Base-by-base conservation (phyloP, 2,329 filamentous ascomycete genomes). In the Colletotrichum phormii region DNA sequence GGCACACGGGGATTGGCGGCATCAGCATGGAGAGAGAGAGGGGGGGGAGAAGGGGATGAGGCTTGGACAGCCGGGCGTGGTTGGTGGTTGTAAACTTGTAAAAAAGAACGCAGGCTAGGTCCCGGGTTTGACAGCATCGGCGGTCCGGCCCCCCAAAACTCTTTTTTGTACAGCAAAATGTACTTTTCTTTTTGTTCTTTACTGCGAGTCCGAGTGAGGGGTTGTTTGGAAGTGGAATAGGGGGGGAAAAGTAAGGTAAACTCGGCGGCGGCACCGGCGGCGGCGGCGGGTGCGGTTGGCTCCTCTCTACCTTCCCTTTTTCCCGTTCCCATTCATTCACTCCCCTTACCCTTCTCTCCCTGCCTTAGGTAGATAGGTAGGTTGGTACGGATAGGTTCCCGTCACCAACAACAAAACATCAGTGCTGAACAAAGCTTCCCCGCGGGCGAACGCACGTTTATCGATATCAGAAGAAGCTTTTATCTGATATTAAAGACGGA, bases 101-200 rank as follows among this genome's bases (percentile, higher is more conserved):
- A n/a, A 12, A 54, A n/a, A 13, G n/a, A 33, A 24, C 37, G 11
- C 26, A 33, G 54, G 64, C 64, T 9, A 37, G 55, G 18, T 67
- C 55, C 64, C 64, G 64, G 55, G 49, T 29, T 60, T 64, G 66
- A 29, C 59, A 54, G 59, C 59, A 68, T 64, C 59, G 59, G 42
- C 42, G 42, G 66, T 31, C 49, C 51, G 66, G 49, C 58, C 65
- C 58, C 66, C 60, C 46, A 59, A 64, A 49, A 59, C 55, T 35
- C 13, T 37, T 37, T 35, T 35, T 35, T 35, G 35, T 6, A 42
- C 12, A 15, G 35, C 12, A 26, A 35, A 22, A 46, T 18, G 7
- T 1, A 46, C 8, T n/a, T n/a, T n/a, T 15, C 18, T 54, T 15
- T 9, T 11, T n/a, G n/a, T 9, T 49, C 5, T 18, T 9, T 46